Conservation (phyloP, 768 basidiomycete genomes). For the Calocera cornea region DNA sequence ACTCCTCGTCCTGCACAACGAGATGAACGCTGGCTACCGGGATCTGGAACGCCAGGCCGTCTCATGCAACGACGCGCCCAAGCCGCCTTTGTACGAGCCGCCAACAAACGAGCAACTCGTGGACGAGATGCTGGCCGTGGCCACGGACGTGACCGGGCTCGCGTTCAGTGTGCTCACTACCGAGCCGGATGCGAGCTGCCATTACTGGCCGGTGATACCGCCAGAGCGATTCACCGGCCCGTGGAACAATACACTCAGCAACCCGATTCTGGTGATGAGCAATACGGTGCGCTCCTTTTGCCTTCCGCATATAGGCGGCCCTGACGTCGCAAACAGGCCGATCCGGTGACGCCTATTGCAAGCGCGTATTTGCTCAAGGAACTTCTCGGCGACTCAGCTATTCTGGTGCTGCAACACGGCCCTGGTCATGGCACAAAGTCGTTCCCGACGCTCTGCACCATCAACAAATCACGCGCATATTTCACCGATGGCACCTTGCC, state of each 20-base stretch:
- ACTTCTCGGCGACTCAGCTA: slow-evolving; percentile 10
- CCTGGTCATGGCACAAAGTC: background rate
- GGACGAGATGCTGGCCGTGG: slow-evolving; percentile 1
- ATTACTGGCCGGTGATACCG: slow-evolving; percentile 10
- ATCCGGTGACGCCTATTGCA: slow-evolving; percentile 15
- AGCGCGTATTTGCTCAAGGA: slow-evolving; percentile 9
- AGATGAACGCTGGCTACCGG: background rate
- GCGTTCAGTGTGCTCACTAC: slow-evolving; percentile 1
- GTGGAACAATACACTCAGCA: slow-evolving; percentile 21
- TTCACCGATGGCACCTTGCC: background rate
- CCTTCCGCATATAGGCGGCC: background rate
- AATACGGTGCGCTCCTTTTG: slow-evolving; percentile 9
- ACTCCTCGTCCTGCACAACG: background rate
- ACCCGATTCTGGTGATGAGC: slow-evolving; percentile 21
- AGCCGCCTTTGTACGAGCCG: background rate
- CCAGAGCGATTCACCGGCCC: slow-evolving; percentile 21
- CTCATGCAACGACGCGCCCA: slow-evolving; percentile 11
- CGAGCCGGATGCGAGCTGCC: slow-evolving; percentile 17
- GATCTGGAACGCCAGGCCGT: slow-evolving; percentile 11
- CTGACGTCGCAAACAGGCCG: slow-evolving; percentile 2
- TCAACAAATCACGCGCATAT: background rate
- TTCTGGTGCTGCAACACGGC: slow-evolving; percentile 10
- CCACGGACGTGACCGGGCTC: slow-evolving; percentile 9
- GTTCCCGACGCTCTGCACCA: background rate
- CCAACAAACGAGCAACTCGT: slow-evolving; percentile 11